Conservation (phyloP, 2,329 filamentous ascomycete species). For the Microsporum ferrugineum region DNA sequence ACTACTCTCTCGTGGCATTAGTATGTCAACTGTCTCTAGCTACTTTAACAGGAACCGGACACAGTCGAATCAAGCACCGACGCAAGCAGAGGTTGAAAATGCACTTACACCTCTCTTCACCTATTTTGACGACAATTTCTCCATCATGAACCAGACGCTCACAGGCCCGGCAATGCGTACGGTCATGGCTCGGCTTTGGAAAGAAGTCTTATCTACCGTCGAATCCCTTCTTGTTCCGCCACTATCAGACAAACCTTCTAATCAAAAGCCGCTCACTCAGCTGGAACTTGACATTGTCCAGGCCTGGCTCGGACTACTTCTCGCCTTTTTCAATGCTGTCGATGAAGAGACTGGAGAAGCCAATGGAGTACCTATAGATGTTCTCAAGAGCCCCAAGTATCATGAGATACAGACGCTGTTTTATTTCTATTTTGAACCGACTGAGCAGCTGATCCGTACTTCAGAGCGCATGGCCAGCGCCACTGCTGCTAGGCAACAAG, state of each 20-base stretch:
- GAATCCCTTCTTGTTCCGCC: conserved; percentile 85
- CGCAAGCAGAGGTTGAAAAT: conserved; percentile 63
- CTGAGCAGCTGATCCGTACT: conserved; percentile 83
- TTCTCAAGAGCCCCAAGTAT: conserved; percentile 95
- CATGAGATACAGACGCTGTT: conserved; percentile 92
- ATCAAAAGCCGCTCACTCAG: conserved; percentile 69
- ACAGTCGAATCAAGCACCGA: conserved; percentile 45
- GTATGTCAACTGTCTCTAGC: conserved; percentile 61
- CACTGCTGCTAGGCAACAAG: conserved; percentile 65
- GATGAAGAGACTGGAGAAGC: conserved; percentile 75
- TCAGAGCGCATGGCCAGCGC: conserved; percentile 91
- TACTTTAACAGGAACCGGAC: conserved; percentile 47
- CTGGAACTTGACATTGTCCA: conserved; percentile 92
- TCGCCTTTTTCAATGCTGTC: conserved; percentile 88
- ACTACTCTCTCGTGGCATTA: conserved; percentile 61
- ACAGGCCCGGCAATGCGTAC: conserved; percentile 95
- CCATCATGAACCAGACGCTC: conserved; percentile 94
- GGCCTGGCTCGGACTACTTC: conserved; percentile 81
- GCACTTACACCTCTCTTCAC: conserved; percentile 74
- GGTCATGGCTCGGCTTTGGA: conserved; percentile 97
- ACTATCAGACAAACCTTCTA: conserved; percentile 84
- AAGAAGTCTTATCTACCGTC: conserved; percentile 86
- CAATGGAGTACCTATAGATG: conserved; percentile 76
- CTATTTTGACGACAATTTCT: conserved; percentile 98
- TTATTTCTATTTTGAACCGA: conserved; percentile 96